These are phyloP conservation scores for Fremontodendron californicum DNA, from an alignment of 345 rosid genomes.

Conservation along the genomic window DNA sequence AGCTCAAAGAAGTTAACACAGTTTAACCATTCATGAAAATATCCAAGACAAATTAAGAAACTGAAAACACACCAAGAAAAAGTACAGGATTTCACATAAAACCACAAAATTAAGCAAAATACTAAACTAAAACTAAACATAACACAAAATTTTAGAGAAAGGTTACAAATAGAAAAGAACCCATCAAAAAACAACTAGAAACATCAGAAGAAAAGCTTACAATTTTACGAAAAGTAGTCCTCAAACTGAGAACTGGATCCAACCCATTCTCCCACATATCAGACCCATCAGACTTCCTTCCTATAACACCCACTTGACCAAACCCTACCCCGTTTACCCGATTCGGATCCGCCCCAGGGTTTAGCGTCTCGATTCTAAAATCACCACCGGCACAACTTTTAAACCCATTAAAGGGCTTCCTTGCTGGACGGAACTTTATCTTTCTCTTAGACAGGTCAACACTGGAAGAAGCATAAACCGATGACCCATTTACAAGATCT, in stretches of 20 bases:
- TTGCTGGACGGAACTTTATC: conserved; percentile 66
- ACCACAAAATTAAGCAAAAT: background rate
- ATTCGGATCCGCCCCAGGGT: conserved; percentile 39
- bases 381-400: conserved; percentile 27
- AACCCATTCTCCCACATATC: conserved; percentile 51
- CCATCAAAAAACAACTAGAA: background rate
- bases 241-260: conserved; percentile 68
- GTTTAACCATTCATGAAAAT: background rate
- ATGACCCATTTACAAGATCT: conserved; percentile 33
- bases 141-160: background rate
- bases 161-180: background rate
- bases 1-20: background rate
- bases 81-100: background rate
- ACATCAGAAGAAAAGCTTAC: conserved; percentile 38
- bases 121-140: background rate
- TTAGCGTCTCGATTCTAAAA: conserved; percentile 74
- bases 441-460: conserved; percentile 23
- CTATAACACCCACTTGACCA: conserved; percentile 8
- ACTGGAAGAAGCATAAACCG: conserved; percentile 23
- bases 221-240: conserved; percentile 61
- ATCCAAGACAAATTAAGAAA: background rate
- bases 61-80: background rate
- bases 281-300: conserved; percentile 42
- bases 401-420: conserved; percentile 48
- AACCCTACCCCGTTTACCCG: conserved; percentile 8